phyloP scores from a whole-genome alignment of 2,329 filamentous ascomycete genomes.

The Fusarium sp. region DNA sequence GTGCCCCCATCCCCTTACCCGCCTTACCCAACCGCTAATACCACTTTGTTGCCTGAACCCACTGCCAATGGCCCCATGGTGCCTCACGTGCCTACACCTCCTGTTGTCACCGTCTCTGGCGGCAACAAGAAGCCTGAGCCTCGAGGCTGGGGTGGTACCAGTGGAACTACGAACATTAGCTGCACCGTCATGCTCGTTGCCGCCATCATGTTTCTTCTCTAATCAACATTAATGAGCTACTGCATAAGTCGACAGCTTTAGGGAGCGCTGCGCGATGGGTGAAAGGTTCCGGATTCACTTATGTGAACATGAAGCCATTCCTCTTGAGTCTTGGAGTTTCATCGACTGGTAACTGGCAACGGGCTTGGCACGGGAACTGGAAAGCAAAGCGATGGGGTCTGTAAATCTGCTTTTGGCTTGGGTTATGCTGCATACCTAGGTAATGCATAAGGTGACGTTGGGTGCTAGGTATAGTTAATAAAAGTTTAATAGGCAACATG shows the following conservation, averaged over 20 bases:
- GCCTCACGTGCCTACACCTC: constrained; percentile 42
- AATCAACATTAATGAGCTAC: constrained; percentile 15
- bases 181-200: constrained; percentile 53
- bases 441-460: constrained; percentile 40
- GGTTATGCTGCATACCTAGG: constrained; percentile 39
- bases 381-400: constrained; percentile 35
- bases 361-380: constrained; percentile 42
- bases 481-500: constrained; percentile 29
- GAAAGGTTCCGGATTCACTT: neutral
- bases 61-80: constrained; percentile 43
- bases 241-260: neutral
- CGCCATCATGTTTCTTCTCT: constrained; percentile 50
- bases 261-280: neutral
- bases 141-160: constrained; percentile 45
- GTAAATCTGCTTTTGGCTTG: constrained; percentile 40
- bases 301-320: constrained; percentile 15
- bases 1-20: constrained; percentile 44
- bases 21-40: constrained; percentile 48
- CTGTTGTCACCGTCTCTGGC: constrained; percentile 49
- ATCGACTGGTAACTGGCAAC: constrained; percentile 20
- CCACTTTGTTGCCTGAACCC: constrained; percentile 39
- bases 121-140: constrained; percentile 50
- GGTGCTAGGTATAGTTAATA: constrained; percentile 35
- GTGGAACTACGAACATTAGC: constrained; percentile 49
- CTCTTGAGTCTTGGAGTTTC: constrained; percentile 32